phyloP scores from a whole-genome alignment of 2,329 filamentous ascomycete species.

The Neospermospora avenae region DNA sequence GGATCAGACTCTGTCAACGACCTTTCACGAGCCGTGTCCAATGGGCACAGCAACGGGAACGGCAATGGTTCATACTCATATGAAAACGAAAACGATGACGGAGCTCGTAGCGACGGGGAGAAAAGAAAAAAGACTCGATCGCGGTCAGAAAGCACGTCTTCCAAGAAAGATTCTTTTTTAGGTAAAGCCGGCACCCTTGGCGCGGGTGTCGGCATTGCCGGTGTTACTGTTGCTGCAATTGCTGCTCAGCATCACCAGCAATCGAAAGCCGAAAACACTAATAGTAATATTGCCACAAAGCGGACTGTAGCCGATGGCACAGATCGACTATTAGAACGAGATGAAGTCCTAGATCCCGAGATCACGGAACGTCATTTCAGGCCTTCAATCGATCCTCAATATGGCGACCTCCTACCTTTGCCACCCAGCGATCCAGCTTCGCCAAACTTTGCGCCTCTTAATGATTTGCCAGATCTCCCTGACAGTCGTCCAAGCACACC shows the following conservation, averaged over 20 bases:
- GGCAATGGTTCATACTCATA: conserved; percentile 21
- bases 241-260: conserved; percentile 35
- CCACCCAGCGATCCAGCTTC: conserved; percentile 57
- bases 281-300: conserved; percentile 25
- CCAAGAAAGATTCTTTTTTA: conserved; percentile 61
- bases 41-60: conserved; percentile 27
- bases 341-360: conserved; percentile 52
- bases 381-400: conserved; percentile 63
- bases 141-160: conserved; percentile 28
- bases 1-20: conserved; percentile 27
- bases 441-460: conserved; percentile 38
- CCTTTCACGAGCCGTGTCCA: conserved; percentile 25
- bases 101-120: conserved; percentile 25
- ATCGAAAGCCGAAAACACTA: conserved; percentile 35
- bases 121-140: conserved; percentile 31
- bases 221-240: conserved; percentile 41
- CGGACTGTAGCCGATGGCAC: conserved; percentile 10
- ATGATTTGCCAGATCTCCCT: conserved; percentile 52
- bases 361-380: conserved; percentile 56
- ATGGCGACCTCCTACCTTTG: conserved; percentile 61
- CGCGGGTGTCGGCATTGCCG: conserved; percentile 64
- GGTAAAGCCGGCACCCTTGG: conserved; percentile 67
- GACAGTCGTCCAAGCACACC: conserved; percentile 53
- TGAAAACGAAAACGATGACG: conserved; percentile 26
- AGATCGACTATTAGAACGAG: conserved; percentile 13